Conservation (phyloP, 2,329 filamentous ascomycete genomes). For the Hypoxylon sp. region DNA sequence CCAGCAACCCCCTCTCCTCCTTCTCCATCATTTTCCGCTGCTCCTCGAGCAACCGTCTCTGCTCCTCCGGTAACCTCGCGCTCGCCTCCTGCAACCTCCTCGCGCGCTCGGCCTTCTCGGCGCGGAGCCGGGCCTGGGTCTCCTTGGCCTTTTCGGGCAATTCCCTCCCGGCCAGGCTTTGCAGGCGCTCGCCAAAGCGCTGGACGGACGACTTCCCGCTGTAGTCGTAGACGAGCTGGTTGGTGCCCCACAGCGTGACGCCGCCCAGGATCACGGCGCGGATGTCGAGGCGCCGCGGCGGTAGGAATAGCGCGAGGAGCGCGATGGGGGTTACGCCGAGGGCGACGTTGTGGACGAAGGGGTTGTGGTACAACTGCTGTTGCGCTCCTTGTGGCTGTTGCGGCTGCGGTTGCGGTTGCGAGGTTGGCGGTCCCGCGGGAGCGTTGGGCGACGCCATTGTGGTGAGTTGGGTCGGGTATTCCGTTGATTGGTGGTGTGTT, state of each 20-base stretch:
- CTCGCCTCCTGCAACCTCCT: slow-evolving; percentile 19
- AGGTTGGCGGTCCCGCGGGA: slow-evolving; percentile 9
- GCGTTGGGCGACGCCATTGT: slow-evolving; percentile 28
- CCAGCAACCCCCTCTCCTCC: slow-evolving; percentile 52
- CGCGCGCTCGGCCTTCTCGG: slow-evolving; percentile 55
- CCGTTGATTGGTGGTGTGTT: slow-evolving; percentile 8
- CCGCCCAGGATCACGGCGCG: slow-evolving; percentile 65
- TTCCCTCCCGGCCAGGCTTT: slow-evolving; percentile 62
- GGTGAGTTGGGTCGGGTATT: neutral
- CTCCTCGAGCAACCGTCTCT: slow-evolving; percentile 48
- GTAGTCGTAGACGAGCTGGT: slow-evolving; percentile 69
- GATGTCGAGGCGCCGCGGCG: slow-evolving; percentile 65
- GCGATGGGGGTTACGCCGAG: slow-evolving; percentile 63
- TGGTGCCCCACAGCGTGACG: slow-evolving; percentile 66
- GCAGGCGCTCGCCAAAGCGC: slow-evolving; percentile 61
- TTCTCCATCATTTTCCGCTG: slow-evolving; percentile 29
- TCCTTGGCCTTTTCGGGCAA: slow-evolving; percentile 69
- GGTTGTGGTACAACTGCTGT: slow-evolving; percentile 35
- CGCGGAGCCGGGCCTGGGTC: slow-evolving; percentile 62
- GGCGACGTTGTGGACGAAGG: slow-evolving; percentile 62
- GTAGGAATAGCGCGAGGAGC: slow-evolving; percentile 63
- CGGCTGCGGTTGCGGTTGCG: slow-evolving; percentile 14
- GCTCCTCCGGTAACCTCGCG: slow-evolving; percentile 40
- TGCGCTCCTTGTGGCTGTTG: slow-evolving; percentile 19
- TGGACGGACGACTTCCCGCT: slow-evolving; percentile 66